Evolutionary conservation across 768 basidiomycete species (phyloP).

Genomic region (Candolleomyces aberdarensis): DNA sequence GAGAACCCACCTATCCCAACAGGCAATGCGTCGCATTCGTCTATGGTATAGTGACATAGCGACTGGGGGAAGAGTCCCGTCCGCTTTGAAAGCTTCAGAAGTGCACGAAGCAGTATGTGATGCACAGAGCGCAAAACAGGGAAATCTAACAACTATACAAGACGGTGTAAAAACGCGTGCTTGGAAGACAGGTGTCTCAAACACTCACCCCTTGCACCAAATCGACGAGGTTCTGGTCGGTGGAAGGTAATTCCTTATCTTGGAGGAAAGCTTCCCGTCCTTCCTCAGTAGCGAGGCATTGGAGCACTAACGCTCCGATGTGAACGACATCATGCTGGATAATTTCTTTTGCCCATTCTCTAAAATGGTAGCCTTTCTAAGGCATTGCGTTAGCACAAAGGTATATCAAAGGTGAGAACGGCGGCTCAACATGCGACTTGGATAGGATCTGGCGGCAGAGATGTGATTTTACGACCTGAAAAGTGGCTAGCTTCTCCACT

Average conservation of each 20-base stretch:
- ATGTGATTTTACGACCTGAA: not conserved
- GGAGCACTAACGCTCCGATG: not conserved
- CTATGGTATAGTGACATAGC: not conserved
- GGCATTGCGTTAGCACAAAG: no score
- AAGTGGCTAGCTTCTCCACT: not conserved
- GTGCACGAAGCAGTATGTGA: not conserved
- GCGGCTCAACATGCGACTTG: no score
- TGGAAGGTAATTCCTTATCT: not conserved
- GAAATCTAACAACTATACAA: not conserved
- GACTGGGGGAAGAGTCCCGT: slow-evolving; percentile 2
- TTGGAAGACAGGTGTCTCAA: no score
- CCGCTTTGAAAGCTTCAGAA: not conserved
- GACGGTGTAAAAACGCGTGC: no score
- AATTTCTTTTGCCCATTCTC: not conserved
- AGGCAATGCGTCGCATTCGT: not conserved
- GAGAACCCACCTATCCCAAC: not conserved
- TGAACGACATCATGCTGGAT: not conserved
- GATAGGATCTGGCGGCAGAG: not conserved
- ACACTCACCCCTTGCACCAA: not conserved
- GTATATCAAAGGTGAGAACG: no score
- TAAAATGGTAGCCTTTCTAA: not conserved
- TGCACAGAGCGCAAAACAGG: not conserved
- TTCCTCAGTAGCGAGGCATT: not conserved
- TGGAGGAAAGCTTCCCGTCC: not conserved
- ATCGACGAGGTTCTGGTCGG: slow-evolving; percentile 1